Evolutionary conservation across 768 basidiomycete genomes (phyloP).

Genomic region (Vishniacozyma victoriae): DNA sequence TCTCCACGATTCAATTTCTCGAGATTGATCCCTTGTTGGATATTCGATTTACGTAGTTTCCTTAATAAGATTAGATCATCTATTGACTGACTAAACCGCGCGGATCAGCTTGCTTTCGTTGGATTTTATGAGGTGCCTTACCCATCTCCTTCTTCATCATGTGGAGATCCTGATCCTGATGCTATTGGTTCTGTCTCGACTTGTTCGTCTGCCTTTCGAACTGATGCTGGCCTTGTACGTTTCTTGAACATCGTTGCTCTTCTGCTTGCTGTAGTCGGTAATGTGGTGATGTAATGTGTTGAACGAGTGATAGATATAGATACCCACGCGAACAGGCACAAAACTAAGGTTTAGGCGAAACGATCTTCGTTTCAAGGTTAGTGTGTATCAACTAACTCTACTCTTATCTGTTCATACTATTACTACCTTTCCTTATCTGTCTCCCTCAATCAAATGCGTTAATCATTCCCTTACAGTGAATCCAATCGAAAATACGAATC

Average conservation of each 20-base stretch:
- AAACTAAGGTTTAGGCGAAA: no score
- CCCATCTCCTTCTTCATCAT: constrained; percentile 14
- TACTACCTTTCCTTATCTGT: no score
- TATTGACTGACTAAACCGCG: constrained; percentile 48
- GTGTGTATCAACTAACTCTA: no score
- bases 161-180: neutral
- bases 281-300: neutral
- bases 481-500: no score
- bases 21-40: constrained; percentile 70
- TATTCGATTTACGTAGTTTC: constrained; percentile 61
- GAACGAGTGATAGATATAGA: no score
- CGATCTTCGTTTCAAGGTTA: no score
- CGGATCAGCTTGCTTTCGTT: no score
- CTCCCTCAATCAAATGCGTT: no score
- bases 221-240: constrained; percentile 41
- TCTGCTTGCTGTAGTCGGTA: no score
- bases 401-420: no score
- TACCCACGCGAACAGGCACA: no score
- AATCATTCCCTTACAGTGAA: no score
- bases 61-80: constrained; percentile 79
- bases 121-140: neutral
- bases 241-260: constrained; percentile 50
- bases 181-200: constrained; percentile 3
- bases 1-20: constrained; percentile 72
- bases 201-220: constrained; percentile 25